These are phyloP conservation scores for Saccharum officinarum DNA, from an alignment of 176 grass and related monocot species.

Conservation along the genomic window DNA sequence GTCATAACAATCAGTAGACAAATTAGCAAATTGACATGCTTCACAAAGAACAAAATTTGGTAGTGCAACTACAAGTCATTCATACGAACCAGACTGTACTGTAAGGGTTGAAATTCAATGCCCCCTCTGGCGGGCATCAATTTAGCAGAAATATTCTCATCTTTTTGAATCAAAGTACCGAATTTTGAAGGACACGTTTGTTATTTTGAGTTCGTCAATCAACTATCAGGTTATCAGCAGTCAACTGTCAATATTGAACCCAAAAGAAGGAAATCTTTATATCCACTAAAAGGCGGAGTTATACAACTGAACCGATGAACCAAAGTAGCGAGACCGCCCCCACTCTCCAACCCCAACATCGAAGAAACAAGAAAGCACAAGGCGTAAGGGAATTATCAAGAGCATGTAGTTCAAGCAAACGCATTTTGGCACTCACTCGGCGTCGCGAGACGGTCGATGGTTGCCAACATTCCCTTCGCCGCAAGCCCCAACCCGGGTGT, in stretches of 20 bases:
- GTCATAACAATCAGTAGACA: neutral
- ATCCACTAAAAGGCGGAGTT: neutral
- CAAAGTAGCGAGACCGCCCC: neutral
- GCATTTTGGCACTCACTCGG: slow-evolving; percentile 56
- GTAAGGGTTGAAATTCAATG: neutral
- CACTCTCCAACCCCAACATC: neutral
- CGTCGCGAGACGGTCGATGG: slow-evolving; percentile 42
- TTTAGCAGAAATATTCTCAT: neutral
- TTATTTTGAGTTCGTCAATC: neutral
- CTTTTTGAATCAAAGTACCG: neutral
- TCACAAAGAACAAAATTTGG: neutral
- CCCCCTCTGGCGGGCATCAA: neutral
- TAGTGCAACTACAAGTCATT: neutral
- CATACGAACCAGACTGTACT: neutral
- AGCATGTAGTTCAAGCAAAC: slow-evolving; percentile 3
- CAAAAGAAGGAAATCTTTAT: neutral
- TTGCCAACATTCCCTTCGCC: slow-evolving; percentile 46
- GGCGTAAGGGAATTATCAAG: neutral
- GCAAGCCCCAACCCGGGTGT: neutral
- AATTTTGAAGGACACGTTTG: neutral
- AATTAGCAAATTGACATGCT: neutral
- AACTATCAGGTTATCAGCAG: neutral
- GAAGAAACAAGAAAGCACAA: slow-evolving; percentile 8
- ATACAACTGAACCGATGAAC: slow-evolving; percentile 7
- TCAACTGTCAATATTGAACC: neutral